These are phyloP conservation scores for Fusarium secorum DNA, from an alignment of 2,329 filamentous ascomycete species.

Conservation along the genomic window DNA sequence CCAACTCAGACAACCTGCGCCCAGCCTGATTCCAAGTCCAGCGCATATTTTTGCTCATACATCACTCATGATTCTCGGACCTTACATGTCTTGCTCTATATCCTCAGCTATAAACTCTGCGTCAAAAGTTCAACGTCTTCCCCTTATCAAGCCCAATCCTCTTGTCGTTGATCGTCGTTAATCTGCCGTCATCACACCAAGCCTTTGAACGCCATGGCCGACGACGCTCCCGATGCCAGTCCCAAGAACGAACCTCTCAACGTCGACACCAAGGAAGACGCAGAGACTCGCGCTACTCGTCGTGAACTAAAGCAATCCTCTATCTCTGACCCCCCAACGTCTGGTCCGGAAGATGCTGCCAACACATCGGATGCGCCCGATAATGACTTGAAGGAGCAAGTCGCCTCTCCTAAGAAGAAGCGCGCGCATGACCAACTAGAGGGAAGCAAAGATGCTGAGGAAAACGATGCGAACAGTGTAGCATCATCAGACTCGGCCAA, in stretches of 20 bases:
- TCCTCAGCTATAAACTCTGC: background rate
- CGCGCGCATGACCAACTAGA: slow-evolving; percentile 67
- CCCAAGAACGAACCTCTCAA: slow-evolving; percentile 48
- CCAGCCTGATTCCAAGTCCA: slow-evolving; percentile 25
- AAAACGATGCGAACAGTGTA: slow-evolving; percentile 54
- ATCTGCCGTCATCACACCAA: slow-evolving; percentile 27
- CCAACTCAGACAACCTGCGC: slow-evolving; percentile 33
- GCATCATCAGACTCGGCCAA: slow-evolving; percentile 56
- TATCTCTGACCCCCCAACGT: slow-evolving; percentile 60
- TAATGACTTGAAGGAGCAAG: slow-evolving; percentile 55
- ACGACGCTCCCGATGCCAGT: slow-evolving; percentile 53
- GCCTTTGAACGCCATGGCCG: slow-evolving; percentile 51
- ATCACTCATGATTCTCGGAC: background rate
- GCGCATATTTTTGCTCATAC: slow-evolving; percentile 2
- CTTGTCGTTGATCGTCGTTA: background rate
- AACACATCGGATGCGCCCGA: slow-evolving; percentile 46
- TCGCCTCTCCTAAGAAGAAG: slow-evolving; percentile 73
- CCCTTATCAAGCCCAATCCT: background rate
- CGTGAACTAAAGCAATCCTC: slow-evolving; percentile 71
- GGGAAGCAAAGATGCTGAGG: slow-evolving; percentile 52
- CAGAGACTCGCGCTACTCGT: slow-evolving; percentile 68
- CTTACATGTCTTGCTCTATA: background rate
- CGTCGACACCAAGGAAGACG: slow-evolving; percentile 61
- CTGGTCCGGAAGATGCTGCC: slow-evolving; percentile 42
- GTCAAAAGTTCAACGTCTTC: background rate